A percentile compares a stretch with the other conserved stretches of the same genome.
phyloP scores from a whole-genome alignment of 768 basidiomycete species.

The Gelatoporia subvermispora region DNA sequence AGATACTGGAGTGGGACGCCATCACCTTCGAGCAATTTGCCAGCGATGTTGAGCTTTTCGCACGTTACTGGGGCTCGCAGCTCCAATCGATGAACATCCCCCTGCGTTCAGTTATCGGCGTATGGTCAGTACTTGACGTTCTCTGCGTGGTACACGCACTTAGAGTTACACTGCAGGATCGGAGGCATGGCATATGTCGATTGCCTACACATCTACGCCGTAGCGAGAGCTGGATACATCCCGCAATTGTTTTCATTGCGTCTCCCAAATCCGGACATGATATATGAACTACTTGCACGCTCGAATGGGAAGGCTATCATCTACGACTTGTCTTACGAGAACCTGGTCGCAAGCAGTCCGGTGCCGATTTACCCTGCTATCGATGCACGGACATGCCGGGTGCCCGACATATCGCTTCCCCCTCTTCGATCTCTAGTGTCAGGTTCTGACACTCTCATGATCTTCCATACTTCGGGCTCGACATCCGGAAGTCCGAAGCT shows the following conservation, averaged over 20 bases:
- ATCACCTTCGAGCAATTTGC: slow-evolving; percentile 65
- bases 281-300: slow-evolving; percentile 63
- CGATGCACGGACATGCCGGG: slow-evolving; percentile 34
- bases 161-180: slow-evolving; percentile 41
- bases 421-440: slow-evolving; percentile 28
- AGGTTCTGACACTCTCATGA: slow-evolving; percentile 47
- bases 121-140: slow-evolving; percentile 48
- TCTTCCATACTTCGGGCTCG: slow-evolving; percentile 80
- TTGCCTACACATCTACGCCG: slow-evolving; percentile 67
- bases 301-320: slow-evolving; percentile 61
- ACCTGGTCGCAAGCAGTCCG: slow-evolving; percentile 37
- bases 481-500: slow-evolving; percentile 81
- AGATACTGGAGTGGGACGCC: slow-evolving; percentile 49
- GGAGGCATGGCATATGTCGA: slow-evolving; percentile 69
- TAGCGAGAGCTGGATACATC: slow-evolving; percentile 72
- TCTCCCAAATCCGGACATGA: slow-evolving; percentile 66
- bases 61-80: slow-evolving; percentile 56
- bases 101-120: slow-evolving; percentile 57
- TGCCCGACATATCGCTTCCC: slow-evolving; percentile 38
- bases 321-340: slow-evolving; percentile 37
- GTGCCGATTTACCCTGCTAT: slow-evolving; percentile 45
- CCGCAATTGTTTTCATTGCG: slow-evolving; percentile 76
- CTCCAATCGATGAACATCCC: slow-evolving; percentile 44
- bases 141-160: background rate
- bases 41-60: slow-evolving; percentile 58